phyloP scores from a whole-genome alignment of 805 yeast species.

The Candida jianshihensis region DNA sequence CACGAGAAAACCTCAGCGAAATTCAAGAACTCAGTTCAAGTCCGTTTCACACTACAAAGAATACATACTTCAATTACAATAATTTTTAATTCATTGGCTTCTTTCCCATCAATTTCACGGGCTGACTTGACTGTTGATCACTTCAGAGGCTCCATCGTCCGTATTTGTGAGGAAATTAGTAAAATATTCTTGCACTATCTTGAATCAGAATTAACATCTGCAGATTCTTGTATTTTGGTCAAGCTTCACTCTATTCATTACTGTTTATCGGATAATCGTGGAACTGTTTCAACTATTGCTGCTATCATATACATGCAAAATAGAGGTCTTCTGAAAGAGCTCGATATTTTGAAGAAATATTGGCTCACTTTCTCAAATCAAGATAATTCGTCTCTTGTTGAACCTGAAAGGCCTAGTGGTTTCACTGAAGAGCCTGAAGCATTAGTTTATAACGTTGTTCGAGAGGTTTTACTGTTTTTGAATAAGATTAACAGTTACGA shows the following conservation, averaged over 20 bases:
- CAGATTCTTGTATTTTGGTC: constrained; percentile 27
- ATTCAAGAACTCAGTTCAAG: constrained; percentile 53
- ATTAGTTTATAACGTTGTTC: constrained; percentile 31
- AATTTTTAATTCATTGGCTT: constrained; percentile 35
- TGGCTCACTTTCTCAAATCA: constrained; percentile 17
- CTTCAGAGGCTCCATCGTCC: constrained; percentile 35
- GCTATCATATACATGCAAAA: constrained; percentile 44
- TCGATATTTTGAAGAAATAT: constrained; percentile 22
- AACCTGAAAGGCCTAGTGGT: constrained; percentile 7
- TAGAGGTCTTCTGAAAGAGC: constrained; percentile 36
- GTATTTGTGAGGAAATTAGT: constrained; percentile 29
- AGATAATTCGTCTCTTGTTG: constrained; percentile 11
- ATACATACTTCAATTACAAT: constrained; percentile 39
- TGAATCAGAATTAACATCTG: constrained; percentile 3
- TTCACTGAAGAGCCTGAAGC: constrained; percentile 32
- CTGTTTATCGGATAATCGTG: constrained; percentile 28
- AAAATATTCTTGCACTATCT: constrained; percentile 19
- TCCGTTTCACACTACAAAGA: constrained; percentile 43
- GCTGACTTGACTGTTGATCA: constrained; percentile 32
- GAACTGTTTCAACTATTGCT: constrained; percentile 29
- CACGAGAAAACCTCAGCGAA: constrained; percentile 47
- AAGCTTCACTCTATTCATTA: constrained; percentile 29
- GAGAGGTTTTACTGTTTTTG: constrained; percentile 36
- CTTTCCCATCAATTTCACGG: constrained; percentile 40
- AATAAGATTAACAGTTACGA: constrained; percentile 37